Base-by-base conservation (phyloP, 805 yeast species). In the Lipomyces yamanashiensis region DNA sequence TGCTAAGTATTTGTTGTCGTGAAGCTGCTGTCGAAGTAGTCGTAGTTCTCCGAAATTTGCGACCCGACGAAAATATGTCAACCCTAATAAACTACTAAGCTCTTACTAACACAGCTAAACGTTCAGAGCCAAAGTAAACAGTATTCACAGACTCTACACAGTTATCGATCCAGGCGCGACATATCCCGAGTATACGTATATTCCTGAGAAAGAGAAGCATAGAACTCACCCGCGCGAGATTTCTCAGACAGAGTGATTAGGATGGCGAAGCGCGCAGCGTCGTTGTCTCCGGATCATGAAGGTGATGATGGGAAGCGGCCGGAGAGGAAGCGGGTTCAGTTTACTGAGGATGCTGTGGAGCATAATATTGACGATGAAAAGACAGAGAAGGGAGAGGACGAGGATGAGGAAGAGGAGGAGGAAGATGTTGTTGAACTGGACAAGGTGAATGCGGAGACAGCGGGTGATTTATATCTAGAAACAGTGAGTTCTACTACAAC, bases 391-490 rank as follows among this genome's bases (percentile, higher is more conserved):
- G 37, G 15, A 37, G 68, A 64, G 9, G 65, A 52, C 8, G 53
- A 45, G 7, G 49, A 59, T 6, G 56, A 45, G 2, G 70, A 47
- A 7, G 57, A 62, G 6, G 49, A 54, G 33, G 52, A 8, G 5
- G 68, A 56, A 4, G 58, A 50, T 19, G 33, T 34, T 34, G 63
- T 12, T 10, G 45, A 21, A 12, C 19, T 17, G 1, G 57, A 47
- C 19, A 44, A 34, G 15, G 58, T 23, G 10, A 33, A 28, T 15
- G 50, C 13, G 40, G 62, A 28, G 37, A 45, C 53, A 12, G 37
- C 28, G 19, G 63, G 60, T 15, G 69, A 66, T 43, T 41, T 67
- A 45, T 67, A 67, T 54, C 52, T 67, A 1, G 70, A 67, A 49
- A 67, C 70, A 5, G 70, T 67, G 36, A 50, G 69, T 52, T 19